Evolutionary conservation across 352 stramenopile species (phyloP).

Genomic region (Pythium brachiatum): DNA sequence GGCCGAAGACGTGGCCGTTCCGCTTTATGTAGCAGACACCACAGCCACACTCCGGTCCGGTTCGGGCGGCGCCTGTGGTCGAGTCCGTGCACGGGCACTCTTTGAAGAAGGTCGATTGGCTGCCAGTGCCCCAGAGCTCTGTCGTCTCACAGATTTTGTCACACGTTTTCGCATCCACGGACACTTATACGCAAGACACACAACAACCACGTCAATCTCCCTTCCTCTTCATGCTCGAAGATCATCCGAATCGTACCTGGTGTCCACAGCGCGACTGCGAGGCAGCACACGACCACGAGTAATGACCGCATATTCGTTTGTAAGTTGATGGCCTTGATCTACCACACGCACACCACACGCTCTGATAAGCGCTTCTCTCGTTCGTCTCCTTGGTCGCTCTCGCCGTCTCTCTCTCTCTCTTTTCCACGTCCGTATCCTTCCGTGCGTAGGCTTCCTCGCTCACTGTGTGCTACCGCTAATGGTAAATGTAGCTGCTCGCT

Average conservation of each 20-base stretch:
- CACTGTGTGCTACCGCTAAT: not conserved
- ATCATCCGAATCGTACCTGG: slow-evolving; percentile 5
- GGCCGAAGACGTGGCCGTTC: slow-evolving; percentile 2
- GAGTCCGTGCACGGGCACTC: slow-evolving; percentile 9
- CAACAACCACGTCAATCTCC: not conserved
- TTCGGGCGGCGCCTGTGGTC: not conserved
- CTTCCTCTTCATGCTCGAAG: too few relatives aligned
- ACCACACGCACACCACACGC: not conserved
- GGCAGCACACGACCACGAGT: not conserved
- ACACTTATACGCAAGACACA: not conserved
- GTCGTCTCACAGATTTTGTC: slow-evolving; percentile 9
- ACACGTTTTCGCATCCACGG: slow-evolving; percentile 5
- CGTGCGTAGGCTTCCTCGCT: not conserved
- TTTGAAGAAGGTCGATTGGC: not conserved
- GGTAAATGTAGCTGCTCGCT: not conserved
- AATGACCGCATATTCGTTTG: not conserved
- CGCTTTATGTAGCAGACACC: slow-evolving; percentile 13
- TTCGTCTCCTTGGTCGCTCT: not conserved
- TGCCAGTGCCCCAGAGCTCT: slow-evolving; percentile 5
- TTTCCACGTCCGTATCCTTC: not conserved
- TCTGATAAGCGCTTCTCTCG: not conserved
- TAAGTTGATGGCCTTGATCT: not conserved
- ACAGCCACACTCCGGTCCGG: slow-evolving; percentile 16
- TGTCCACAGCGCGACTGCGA: not conserved
- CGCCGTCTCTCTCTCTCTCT: not conserved